Conservation (phyloP, 805 yeast species). For the Naumovozyma dairenensis region DNA sequence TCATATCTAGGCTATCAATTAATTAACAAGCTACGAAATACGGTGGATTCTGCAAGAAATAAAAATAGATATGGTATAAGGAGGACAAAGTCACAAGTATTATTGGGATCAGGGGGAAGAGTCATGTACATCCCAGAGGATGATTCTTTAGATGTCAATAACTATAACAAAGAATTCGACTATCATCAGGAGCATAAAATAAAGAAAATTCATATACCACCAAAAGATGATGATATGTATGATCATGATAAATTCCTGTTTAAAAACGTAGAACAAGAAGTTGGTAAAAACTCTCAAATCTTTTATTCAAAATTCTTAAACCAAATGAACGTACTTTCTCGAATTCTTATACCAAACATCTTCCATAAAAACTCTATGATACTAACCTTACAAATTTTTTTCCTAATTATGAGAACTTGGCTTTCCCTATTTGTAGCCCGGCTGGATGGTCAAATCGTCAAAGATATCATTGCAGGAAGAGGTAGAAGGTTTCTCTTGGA, state of each 20-base stretch:
- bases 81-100: conserved; percentile 24
- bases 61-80: conserved; percentile 8
- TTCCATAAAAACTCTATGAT: conserved; percentile 57
- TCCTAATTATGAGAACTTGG: conserved; percentile 77
- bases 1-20: conserved; percentile 11
- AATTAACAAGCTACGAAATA: conserved; percentile 6
- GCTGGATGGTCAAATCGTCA: conserved; percentile 85
- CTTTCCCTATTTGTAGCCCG: conserved; percentile 76
- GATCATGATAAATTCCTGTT: conserved; percentile 28
- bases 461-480: conserved; percentile 75
- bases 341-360: conserved; percentile 68
- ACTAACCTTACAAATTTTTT: conserved; percentile 59
- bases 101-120: conserved; percentile 25
- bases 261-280: conserved; percentile 21
- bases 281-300: conserved; percentile 19
- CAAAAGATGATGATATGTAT: conserved; percentile 23
- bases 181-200: conserved; percentile 6
- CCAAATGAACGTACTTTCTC: conserved; percentile 69
- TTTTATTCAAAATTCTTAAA: conserved; percentile 57
- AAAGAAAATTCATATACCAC: conserved; percentile 23
- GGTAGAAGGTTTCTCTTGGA: conserved; percentile 68
- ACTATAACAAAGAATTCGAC: background rate
- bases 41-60: conserved; percentile 7
- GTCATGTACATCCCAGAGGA: conserved; percentile 25
- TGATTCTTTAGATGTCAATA: conserved; percentile 5